Conservation (phyloP, 2,329 filamentous ascomycete genomes). For the Trichoderma polysporum region DNA sequence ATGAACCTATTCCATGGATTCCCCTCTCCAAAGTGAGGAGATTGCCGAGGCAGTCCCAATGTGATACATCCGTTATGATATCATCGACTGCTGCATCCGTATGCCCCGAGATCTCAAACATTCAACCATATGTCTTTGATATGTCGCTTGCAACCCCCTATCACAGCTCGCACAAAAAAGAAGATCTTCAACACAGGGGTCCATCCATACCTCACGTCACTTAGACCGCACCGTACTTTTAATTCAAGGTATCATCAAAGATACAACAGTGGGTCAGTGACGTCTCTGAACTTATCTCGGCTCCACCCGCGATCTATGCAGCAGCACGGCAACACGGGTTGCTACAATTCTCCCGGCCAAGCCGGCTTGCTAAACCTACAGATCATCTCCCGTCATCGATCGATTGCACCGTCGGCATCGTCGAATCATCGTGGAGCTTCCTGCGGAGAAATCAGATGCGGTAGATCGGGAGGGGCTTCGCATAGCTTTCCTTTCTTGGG, state of each 20-base stretch:
- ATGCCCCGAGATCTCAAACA: background rate
- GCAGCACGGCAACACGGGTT: background rate
- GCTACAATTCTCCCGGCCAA: background rate
- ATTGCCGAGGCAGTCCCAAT: background rate
- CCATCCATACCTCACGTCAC: background rate
- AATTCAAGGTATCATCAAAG: background rate
- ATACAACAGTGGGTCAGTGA: background rate
- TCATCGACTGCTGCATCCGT: background rate
- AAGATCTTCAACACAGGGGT: background rate
- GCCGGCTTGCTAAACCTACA: background rate
- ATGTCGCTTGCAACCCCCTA: background rate
- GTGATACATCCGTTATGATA: background rate
- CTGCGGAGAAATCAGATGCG: background rate
- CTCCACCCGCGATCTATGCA: background rate
- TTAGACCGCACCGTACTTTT: background rate
- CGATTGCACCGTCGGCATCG: background rate
- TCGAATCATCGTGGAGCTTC: background rate
- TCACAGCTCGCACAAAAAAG: background rate
- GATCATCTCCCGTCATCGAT: background rate
- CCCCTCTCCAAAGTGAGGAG: background rate
- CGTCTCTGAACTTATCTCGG: background rate
- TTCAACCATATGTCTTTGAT: background rate
- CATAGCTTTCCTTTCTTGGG: conserved; percentile 1
- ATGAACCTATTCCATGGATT: background rate
- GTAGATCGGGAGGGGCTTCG: background rate